A percentile compares a stretch with the other conserved stretches of the same genome.
Evolutionary conservation across 306 rosid genomes (phyloP).

Genomic region (Vigna angularis): DNA sequence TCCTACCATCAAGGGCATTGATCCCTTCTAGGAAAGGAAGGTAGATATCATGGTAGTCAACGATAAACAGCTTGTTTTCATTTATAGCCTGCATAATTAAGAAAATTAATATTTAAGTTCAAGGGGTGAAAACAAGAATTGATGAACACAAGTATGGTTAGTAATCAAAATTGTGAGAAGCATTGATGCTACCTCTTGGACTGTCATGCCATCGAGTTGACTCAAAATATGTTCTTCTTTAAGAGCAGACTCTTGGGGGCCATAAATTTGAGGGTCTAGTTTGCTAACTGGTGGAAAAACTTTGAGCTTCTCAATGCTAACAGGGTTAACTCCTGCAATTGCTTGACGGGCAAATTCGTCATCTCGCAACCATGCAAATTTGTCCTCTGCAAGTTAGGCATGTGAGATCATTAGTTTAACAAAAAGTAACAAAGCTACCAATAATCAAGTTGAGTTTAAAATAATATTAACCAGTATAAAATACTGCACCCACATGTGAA

Average conservation of each 20-base stretch:
- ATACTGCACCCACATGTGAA: conserved; percentile 42
- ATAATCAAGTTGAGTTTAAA: neutral
- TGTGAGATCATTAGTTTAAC: conserved; percentile 12
- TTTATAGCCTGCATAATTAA: conserved; percentile 67
- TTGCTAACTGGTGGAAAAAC: conserved; percentile 92
- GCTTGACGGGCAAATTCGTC: conserved; percentile 97
- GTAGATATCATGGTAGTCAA: conserved; percentile 87
- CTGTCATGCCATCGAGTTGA: conserved; percentile 86
- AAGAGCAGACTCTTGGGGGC: conserved; percentile 77
- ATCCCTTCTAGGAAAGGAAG: conserved; percentile 86
- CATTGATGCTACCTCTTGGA: conserved; percentile 69
- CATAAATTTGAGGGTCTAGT: conserved; percentile 77
- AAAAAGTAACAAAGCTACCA: neutral
- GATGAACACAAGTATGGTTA: neutral
- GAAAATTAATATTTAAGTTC: neutral
- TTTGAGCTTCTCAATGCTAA: conserved; percentile 70
- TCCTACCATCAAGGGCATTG: conserved; percentile 88
- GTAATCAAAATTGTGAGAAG: neutral
- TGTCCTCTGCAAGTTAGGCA: conserved; percentile 74
- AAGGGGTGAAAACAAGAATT: neutral
- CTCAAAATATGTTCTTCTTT: conserved; percentile 86
- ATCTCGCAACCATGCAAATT: conserved; percentile 88
- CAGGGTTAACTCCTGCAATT: conserved; percentile 91
- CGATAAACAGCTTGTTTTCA: conserved; percentile 69
- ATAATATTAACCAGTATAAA: neutral